Evolutionary conservation across 2,329 filamentous ascomycete genomes (phyloP).

Genomic region (Fusarium falciforme): DNA sequence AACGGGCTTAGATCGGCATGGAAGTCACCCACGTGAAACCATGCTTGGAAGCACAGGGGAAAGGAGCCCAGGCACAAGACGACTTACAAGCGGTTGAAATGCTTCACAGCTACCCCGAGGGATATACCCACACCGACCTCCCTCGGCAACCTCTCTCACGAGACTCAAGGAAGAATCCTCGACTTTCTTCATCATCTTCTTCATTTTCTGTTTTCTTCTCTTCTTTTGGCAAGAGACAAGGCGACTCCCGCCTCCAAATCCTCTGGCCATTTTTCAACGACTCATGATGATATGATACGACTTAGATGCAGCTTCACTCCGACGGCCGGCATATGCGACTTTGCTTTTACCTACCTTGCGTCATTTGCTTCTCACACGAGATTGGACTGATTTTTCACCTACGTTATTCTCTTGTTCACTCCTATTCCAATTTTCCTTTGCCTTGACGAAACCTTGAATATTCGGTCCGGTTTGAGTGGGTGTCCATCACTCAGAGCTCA

Average conservation of each 20-base stretch:
- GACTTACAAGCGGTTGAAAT: conserved; percentile 52
- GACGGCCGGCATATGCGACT: conserved; percentile 28
- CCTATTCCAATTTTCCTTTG: not conserved
- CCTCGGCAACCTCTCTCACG: conserved; percentile 43
- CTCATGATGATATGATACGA: conserved; percentile 41
- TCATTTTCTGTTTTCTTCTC: conserved; percentile 10
- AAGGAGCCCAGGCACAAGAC: conserved; percentile 37
- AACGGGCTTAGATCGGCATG: conserved; percentile 32
- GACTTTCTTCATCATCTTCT: conserved; percentile 7
- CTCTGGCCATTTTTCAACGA: conserved; percentile 30
- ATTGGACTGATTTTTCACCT: conserved; percentile 15
- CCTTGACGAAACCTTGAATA: not conserved
- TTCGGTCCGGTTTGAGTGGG: not conserved
- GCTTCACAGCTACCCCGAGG: conserved; percentile 52
- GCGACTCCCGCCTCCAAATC: conserved; percentile 21
- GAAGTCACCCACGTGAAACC: conserved; percentile 17
- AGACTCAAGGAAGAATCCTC: conserved; percentile 31
- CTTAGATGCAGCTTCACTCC: conserved; percentile 40
- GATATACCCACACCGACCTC: conserved; percentile 45
- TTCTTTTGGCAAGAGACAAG: conserved; percentile 19
- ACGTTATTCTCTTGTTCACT: not conserved
- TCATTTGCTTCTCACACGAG: conserved; percentile 14
- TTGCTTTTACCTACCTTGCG: not conserved
- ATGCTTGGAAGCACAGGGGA: conserved; percentile 23
- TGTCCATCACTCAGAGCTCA: not conserved